phyloP scores from a whole-genome alignment of 129 eudicot genomes.

The Tagetes erecta region DNA sequence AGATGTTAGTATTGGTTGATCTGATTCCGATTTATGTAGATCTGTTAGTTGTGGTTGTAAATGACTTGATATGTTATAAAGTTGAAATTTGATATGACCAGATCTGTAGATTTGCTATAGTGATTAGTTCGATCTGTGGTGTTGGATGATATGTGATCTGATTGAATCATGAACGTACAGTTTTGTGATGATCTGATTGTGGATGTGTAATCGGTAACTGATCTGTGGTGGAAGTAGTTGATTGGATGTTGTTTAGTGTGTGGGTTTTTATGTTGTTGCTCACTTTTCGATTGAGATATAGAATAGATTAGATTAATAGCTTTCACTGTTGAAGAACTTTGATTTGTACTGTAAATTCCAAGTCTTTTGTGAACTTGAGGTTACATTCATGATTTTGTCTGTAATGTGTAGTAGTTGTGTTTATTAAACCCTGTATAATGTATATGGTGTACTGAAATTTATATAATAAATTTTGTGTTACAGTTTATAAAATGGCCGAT shows the following conservation, averaged over 20 bases:
- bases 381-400: neutral
- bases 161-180: neutral
- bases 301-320: neutral
- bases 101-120: conserved; percentile 16
- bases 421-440: conserved; percentile 4
- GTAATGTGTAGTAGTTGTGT: neutral
- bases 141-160: conserved; percentile 14
- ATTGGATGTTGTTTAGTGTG: neutral
- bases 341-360: neutral
- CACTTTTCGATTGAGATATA: neutral
- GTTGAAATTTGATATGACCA: neutral
- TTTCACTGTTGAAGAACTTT: neutral
- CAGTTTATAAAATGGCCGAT: conserved; percentile 60
- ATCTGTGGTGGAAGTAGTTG: neutral
- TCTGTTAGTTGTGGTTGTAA: conserved; percentile 22
- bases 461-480: neutral
- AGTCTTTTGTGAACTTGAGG: neutral
- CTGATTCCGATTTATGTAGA: conserved; percentile 30
- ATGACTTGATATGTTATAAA: neutral
- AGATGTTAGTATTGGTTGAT: conserved; percentile 17
- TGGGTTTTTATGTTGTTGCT: neutral
- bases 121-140: conserved; percentile 31
- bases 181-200: conserved; percentile 9
- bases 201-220: conserved; percentile 3
- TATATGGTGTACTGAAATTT: neutral